Evolutionary conservation across 495 filamentous ascomycete genomes (phyloP), one percentile per base, ranked within the genome.

Genomic region (Penicillium nucicola): DNA sequence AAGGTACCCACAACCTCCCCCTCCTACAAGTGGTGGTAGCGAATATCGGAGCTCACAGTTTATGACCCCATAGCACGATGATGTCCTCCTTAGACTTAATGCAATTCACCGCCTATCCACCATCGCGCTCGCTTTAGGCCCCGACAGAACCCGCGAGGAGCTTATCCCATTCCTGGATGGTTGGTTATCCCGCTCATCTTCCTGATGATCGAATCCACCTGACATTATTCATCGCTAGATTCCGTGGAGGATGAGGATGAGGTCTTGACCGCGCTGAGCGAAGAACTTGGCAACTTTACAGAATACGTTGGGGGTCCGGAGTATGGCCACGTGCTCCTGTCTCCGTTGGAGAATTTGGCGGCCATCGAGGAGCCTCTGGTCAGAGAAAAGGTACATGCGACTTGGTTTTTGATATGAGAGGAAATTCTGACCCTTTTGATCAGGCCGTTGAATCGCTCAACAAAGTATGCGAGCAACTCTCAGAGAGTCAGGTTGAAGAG

Each of bases 161-260:
- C 84, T 98, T 54, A 96, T 98, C 75, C 95, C 95, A 58, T 98
- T 98, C 66, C 81, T 98, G 65, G 93, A 98, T 70, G 93, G 93
- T 97, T 74, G 57, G 81, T 76, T 46, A 52, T 35, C 11, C 45
- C 25, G 25, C 42, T 57, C 43, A 51, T 38, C 52, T 37, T 38
- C 31, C 32, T 30, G 32, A 35, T 30, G 33, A 25, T 28, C 32
- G 22, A n/a, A 46, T 41, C 42, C 53, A 39, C 49, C 65, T 71
- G 64, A 72, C 66, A 48, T 11, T 28, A 41, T 55, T 47, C 51
- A 48, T 63, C 48, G 35, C 51, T 69, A 98, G 93, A 98, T 71
- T 96, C 92, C 34, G 91, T 98, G 48, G 93, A 98, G 75, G 93
- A 98, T 56, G 93, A 98, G 70, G 93, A 98, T 66, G 93, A 98